phyloP scores from a whole-genome alignment of 108 stramenopile genomes.

The Cylindrotheca fusiformis region DNA sequence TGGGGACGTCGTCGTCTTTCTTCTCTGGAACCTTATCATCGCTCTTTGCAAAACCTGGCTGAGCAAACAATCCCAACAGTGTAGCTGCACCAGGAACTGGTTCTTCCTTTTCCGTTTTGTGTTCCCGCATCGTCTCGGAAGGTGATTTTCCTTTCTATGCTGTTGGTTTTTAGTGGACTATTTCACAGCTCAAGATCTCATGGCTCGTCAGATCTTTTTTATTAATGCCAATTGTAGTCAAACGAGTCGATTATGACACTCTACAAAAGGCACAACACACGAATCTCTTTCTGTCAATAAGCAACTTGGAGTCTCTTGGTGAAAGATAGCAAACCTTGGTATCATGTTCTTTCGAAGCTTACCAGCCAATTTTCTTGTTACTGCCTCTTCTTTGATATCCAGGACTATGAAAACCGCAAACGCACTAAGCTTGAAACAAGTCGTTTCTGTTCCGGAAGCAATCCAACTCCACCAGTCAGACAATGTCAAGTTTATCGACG shows the following conservation, averaged over 20 bases:
- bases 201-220: background rate
- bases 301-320: too few species aligned
- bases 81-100: background rate
- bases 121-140: background rate
- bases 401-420: background rate
- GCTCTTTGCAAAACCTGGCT: background rate
- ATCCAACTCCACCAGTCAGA: slow-evolving; percentile 6
- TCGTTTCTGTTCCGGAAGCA: slow-evolving; percentile 26
- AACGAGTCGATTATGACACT: background rate
- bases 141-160: background rate
- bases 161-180: background rate
- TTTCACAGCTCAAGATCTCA: background rate
- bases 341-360: background rate
- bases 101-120: background rate
- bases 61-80: slow-evolving; percentile 18
- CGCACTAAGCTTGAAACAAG: slow-evolving; percentile 4
- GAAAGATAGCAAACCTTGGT: too few species aligned
- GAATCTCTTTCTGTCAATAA: too few species aligned
- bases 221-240: background rate
- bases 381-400: slow-evolving; percentile 5
- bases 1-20: background rate
- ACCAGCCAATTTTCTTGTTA: background rate
- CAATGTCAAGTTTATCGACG: slow-evolving; percentile 47
- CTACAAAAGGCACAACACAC: background rate
- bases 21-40: background rate